These are phyloP conservation scores for Venturia oleaginea DNA, from an alignment of 2,329 filamentous ascomycete species.

Conservation along the genomic window DNA sequence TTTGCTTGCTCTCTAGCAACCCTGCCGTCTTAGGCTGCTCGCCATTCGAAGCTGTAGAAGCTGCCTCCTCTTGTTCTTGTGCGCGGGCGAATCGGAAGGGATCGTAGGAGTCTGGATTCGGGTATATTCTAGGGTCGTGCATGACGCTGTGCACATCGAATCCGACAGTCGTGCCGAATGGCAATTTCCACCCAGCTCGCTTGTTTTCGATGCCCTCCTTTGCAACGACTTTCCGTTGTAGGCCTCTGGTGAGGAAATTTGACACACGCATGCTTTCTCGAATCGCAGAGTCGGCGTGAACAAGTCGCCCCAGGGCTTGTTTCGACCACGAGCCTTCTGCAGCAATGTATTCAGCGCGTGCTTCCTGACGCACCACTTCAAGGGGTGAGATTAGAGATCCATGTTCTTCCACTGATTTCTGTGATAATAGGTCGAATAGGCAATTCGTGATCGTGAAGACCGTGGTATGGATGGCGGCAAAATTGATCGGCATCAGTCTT, in stretches of 20 bases:
- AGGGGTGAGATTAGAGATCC: neutral
- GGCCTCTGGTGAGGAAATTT: slow-evolving; percentile 19
- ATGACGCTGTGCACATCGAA: neutral
- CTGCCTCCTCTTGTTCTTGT: neutral
- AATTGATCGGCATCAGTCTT: slow-evolving; percentile 27
- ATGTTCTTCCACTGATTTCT: neutral
- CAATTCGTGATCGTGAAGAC: slow-evolving; percentile 31
- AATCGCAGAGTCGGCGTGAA: slow-evolving; percentile 13
- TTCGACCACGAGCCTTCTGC: neutral
- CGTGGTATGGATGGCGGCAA: slow-evolving; percentile 33
- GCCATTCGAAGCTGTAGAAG: neutral
- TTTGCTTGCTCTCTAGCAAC: slow-evolving; percentile 9
- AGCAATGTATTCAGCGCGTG: neutral
- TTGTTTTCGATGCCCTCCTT: slow-evolving; percentile 24
- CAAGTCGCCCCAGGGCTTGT: neutral
- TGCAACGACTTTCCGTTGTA: slow-evolving; percentile 29
- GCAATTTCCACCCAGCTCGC: slow-evolving; percentile 17
- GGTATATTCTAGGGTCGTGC: slow-evolving; percentile 14
- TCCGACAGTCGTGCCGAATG: slow-evolving; percentile 28
- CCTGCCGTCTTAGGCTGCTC: neutral
- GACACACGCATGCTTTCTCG: slow-evolving; percentile 15
- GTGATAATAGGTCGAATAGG: slow-evolving; percentile 26
- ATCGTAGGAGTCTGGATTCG: slow-evolving; percentile 3
- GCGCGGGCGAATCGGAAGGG: slow-evolving; percentile 13
- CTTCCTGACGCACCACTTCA: slow-evolving; percentile 8